Base-by-base conservation (phyloP, 441 rosid genomes). In the Viola pubescens region DNA sequence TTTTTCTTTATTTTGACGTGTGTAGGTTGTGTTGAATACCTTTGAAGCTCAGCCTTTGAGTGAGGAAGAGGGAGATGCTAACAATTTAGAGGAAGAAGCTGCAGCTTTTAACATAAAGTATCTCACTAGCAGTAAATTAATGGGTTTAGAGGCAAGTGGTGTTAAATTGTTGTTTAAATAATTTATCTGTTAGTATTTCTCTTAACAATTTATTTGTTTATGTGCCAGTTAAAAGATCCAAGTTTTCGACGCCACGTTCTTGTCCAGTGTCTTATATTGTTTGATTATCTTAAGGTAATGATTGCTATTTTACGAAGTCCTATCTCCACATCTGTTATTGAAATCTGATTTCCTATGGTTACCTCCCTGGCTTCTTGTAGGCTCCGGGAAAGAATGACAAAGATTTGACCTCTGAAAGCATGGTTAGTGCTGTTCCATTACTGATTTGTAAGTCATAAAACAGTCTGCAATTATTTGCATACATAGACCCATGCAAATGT, bases 171-270 rank as follows among this genome's bases (percentile, higher is more conserved):
- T 57, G 52, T 63, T 26, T 5, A 49, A 42, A 41, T 54, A 8
- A 38, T 48, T 62, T 62, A 44, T 62, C 34, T 26, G 3, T 43
- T 50, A 26, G 43, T 54, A 41, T 59, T 56, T 59, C 49, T 57
- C 48, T 38, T 16, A 9, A 19, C 45, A 8, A 6, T 56, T 54
- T 59, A 39, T 40, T 40, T 61, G 46, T 49, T 66, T 63, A 62
- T 70, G 63, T 55, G 58, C 62, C 89, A 89, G 97, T 73, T 92
- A 69, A 92, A 89, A 76, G 98, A 94, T 83, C 84, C 99, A 47
- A 90, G 97, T 76, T 94, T 90, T 70, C 86, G 97, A n/a, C 88
- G 91, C 60, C 96, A 94, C 72, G 76, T 94, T 78, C 97, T 94
- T 64, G 85, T 94, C 61, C 99, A 94, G 70, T 88, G 98, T 80